Evolutionary conservation across 1,139 yeast species (phyloP).

Genomic region (Candida tunisiensis): DNA sequence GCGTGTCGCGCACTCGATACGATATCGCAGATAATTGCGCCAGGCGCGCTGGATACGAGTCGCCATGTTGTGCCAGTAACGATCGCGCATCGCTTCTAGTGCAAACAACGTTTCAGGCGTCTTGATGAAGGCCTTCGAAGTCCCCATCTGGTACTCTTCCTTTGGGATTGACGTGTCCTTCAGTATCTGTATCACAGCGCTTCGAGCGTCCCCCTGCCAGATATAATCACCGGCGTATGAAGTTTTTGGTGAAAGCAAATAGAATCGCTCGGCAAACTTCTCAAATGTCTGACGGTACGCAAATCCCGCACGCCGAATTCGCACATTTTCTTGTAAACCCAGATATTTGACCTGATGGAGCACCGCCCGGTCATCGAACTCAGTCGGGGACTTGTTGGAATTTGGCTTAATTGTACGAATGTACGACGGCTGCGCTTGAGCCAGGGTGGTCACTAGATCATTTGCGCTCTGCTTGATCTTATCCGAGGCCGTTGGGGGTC

Average conservation of each 20-base stretch:
- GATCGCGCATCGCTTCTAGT: slow-evolving; percentile 89
- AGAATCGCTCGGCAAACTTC: slow-evolving; percentile 92
- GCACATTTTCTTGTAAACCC: slow-evolving; percentile 92
- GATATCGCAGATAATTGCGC: slow-evolving; percentile 67
- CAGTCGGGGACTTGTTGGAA: slow-evolving; percentile 80
- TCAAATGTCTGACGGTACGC: slow-evolving; percentile 97
- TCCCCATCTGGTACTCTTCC: slow-evolving; percentile 82
- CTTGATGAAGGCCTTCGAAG: slow-evolving; percentile 87
- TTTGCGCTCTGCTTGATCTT: slow-evolving; percentile 89
- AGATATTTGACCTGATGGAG: slow-evolving; percentile 91
- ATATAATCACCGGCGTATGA: slow-evolving; percentile 98
- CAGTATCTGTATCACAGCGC: slow-evolving; percentile 70
- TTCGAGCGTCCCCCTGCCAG: slow-evolving; percentile 76
- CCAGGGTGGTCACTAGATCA: slow-evolving; percentile 72
- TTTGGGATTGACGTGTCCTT: slow-evolving; percentile 65
- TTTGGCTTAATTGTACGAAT: slow-evolving; percentile 98
- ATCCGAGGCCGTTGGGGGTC: slow-evolving; percentile 97
- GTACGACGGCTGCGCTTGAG: slow-evolving; percentile 84
- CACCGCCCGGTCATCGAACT: slow-evolving; percentile 79
- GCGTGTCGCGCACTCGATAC: slow-evolving; percentile 73
- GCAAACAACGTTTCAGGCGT: slow-evolving; percentile 96
- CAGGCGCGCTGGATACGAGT: slow-evolving; percentile 95
- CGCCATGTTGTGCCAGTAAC: slow-evolving; percentile 98
- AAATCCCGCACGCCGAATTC: slow-evolving; percentile 97
- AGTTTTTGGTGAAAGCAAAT: slow-evolving; percentile 70